A percentile compares a stretch with the other conserved stretches of the same genome.
These are phyloP conservation scores for Fusarium verticillioides DNA, from an alignment of 2,329 filamentous ascomycete species.

Conservation along the genomic window DNA sequence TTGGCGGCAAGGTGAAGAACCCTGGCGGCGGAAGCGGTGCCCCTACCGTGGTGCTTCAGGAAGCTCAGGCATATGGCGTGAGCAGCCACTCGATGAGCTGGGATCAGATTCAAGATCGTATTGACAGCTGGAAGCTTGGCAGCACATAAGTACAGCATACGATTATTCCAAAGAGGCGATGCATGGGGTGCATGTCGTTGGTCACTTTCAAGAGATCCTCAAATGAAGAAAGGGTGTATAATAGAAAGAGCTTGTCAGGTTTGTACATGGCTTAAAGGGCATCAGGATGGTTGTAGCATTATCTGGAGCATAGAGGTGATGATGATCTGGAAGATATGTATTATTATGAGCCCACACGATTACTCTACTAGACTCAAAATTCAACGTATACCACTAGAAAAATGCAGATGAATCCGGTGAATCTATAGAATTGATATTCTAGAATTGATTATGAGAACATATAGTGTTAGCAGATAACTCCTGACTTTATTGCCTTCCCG, in stretches of 20 bases:
- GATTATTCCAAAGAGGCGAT: neutral
- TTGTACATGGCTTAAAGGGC: conserved; percentile 25
- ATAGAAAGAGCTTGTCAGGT: conserved; percentile 34
- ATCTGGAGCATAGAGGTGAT: conserved; percentile 18
- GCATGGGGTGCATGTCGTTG: neutral
- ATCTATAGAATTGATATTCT: neutral
- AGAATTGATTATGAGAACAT: conserved; percentile 9
- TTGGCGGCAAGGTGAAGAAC: conserved; percentile 82
- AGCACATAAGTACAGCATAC: conserved; percentile 50
- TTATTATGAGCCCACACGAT: conserved; percentile 30
- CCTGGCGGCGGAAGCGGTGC: conserved; percentile 81
- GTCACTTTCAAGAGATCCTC: neutral
- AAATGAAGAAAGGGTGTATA: conserved; percentile 36
- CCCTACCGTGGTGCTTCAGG: conserved; percentile 94
- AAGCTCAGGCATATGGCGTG: conserved; percentile 80
- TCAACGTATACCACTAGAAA: conserved; percentile 11
- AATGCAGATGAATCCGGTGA: neutral
- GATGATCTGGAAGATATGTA: conserved; percentile 29
- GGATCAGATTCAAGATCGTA: conserved; percentile 90
- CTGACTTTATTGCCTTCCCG: conserved; percentile 7
- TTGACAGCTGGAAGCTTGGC: conserved; percentile 85
- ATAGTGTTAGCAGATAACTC: conserved; percentile 22
- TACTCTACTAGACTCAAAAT: conserved; percentile 38
- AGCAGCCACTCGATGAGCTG: conserved; percentile 77
- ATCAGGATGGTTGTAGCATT: conserved; percentile 30